phyloP scores from a whole-genome alignment of 495 filamentous ascomycete species.

The Articulospora tetracladia region DNA sequence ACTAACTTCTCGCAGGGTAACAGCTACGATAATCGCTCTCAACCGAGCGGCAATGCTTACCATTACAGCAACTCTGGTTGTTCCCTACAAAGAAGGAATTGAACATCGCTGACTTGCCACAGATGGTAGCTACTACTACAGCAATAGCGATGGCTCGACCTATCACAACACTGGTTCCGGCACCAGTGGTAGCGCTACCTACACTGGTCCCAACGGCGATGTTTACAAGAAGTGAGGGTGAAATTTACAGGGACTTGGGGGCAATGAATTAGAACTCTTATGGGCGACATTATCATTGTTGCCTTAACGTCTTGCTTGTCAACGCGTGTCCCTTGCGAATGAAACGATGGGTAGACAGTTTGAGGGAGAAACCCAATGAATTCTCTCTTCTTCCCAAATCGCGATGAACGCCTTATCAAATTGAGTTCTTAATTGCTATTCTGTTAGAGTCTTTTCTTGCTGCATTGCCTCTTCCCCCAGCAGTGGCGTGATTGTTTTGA shows the following conservation, averaged over 20 bases:
- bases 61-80: constrained; percentile 25
- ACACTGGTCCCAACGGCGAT: constrained; percentile 25
- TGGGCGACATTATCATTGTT: neutral
- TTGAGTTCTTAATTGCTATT: no score
- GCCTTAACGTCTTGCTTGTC: neutral
- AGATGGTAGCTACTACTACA: constrained; percentile 26
- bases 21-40: constrained; percentile 21
- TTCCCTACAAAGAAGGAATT: neutral
- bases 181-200: constrained; percentile 10
- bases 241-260: no score
- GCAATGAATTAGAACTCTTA: neutral
- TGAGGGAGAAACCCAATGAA: no score
- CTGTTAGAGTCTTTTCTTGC: no score
- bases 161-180: constrained; percentile 19
- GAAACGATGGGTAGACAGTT: no score
- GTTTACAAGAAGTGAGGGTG: constrained; percentile 21
- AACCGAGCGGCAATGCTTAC: constrained; percentile 20
- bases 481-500: no score
- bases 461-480: no score
- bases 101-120: neutral
- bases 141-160: constrained; percentile 18
- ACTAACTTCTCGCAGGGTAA: constrained; percentile 17
- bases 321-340: no score
- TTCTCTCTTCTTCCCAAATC: no score
- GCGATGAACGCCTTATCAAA: no score